A percentile compares a stretch with the other conserved stretches of the same genome.
Conservation (phyloP, 2,329 filamentous ascomycete species). For the Blastomyces percursus region DNA sequence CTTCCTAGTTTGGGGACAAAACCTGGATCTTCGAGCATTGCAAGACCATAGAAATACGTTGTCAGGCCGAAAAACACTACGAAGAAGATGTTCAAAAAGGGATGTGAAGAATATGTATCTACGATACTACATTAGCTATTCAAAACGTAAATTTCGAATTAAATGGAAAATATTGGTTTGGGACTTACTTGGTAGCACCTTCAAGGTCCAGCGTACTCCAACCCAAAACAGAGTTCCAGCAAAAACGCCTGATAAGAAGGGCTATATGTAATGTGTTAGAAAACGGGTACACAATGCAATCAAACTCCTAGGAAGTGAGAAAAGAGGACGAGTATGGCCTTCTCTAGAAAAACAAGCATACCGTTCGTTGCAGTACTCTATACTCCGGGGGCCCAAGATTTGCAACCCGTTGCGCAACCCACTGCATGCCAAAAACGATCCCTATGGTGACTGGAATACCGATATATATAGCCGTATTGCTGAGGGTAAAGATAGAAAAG, state of each 20-base stretch:
- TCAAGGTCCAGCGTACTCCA: conserved; percentile 62
- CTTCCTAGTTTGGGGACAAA: conserved; percentile 86
- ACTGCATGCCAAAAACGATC: conserved; percentile 58
- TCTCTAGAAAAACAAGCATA: conserved; percentile 34
- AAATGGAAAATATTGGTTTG: conserved; percentile 3
- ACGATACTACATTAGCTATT: conserved; percentile 6
- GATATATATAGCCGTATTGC: conserved; percentile 60
- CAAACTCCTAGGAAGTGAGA: conserved; percentile 6
- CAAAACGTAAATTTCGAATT: background rate
- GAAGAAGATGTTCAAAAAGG: conserved; percentile 72
- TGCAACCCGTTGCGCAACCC: conserved; percentile 63
- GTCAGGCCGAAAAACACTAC: conserved; percentile 53
- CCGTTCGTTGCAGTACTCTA: conserved; percentile 80
- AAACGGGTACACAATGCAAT: conserved; percentile 3
- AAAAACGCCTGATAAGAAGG: conserved; percentile 90
- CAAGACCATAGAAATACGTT: conserved; percentile 73
- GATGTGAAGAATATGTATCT: conserved; percentile 54
- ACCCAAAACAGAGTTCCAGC: conserved; percentile 74
- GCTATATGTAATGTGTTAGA: conserved; percentile 40
- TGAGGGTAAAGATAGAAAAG: conserved; percentile 58
- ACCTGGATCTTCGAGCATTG: conserved; percentile 82
- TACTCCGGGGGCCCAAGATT: conserved; percentile 79
- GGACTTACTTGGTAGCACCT: conserved; percentile 57
- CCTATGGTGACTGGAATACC: conserved; percentile 62
- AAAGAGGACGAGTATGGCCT: background rate